Evolutionary conservation across 2,329 filamentous ascomycete genomes (phyloP).

Genomic region (Pezicula rhizophila): DNA sequence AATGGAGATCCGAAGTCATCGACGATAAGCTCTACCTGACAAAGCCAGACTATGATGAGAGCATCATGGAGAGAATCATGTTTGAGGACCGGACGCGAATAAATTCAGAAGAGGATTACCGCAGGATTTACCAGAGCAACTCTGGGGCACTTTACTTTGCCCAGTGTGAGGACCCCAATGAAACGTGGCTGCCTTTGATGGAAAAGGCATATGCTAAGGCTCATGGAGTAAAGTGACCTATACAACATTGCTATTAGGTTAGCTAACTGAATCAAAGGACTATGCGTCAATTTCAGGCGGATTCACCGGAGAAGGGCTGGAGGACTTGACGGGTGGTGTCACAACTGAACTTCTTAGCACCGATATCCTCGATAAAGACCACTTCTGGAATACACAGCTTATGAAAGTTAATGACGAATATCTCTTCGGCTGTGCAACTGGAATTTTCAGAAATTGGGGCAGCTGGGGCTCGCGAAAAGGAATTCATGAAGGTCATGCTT

Average conservation of each 20-base stretch:
- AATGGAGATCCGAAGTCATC: constrained; percentile 86
- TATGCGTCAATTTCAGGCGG: constrained; percentile 71
- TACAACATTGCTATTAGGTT: too few relatives aligned
- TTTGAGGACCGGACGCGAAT: constrained; percentile 63
- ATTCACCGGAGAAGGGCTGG: constrained; percentile 50
- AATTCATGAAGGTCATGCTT: constrained; percentile 51
- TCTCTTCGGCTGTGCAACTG: constrained; percentile 59
- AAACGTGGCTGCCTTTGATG: constrained; percentile 75
- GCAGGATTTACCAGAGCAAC: constrained; percentile 39
- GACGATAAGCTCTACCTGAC: constrained; percentile 88
- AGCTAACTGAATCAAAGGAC: constrained; percentile 36
- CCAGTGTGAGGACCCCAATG: constrained; percentile 67
- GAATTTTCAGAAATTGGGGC: constrained; percentile 31
- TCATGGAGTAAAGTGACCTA: constrained; percentile 44
- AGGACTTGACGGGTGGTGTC: constrained; percentile 61
- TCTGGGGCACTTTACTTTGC: constrained; percentile 75
- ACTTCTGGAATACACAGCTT: constrained; percentile 79
- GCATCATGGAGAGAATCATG: constrained; percentile 57
- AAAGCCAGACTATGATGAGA: constrained; percentile 72
- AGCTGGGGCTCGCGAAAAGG: constrained; percentile 38
- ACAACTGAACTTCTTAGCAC: constrained; percentile 62
- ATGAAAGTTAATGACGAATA: constrained; percentile 77
- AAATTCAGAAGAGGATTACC: constrained; percentile 50
- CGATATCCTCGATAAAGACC: constrained; percentile 71
- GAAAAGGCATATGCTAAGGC: constrained; percentile 84